Evolutionary conservation across 2,329 filamentous ascomycete species (phyloP).

Genomic region (Teratosphaeria nubilosa): DNA sequence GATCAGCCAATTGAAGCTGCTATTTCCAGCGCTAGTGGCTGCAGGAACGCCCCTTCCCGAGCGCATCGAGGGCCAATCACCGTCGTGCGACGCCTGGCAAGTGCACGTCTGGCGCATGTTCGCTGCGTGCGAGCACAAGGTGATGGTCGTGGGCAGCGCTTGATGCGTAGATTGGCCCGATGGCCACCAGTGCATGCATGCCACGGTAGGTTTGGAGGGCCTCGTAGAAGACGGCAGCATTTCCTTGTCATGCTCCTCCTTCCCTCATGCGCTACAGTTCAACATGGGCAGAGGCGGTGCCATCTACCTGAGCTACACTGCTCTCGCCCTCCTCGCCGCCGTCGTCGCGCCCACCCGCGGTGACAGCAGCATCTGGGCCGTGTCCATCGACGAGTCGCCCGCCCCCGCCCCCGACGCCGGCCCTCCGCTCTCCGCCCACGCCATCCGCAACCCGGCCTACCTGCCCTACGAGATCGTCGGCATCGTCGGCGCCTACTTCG

Average conservation of each 20-base stretch:
- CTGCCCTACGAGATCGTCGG: slow-evolving; percentile 75
- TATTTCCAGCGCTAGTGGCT: background rate
- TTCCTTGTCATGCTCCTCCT: background rate
- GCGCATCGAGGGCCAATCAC: background rate
- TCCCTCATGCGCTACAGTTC: background rate
- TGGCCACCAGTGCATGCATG: background rate
- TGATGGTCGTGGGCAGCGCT: background rate
- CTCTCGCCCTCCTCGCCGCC: slow-evolving; percentile 18
- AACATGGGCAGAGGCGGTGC: slow-evolving; percentile 16
- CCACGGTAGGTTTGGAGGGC: background rate
- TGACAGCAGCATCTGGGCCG: slow-evolving; percentile 22
- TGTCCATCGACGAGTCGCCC: slow-evolving; percentile 45
- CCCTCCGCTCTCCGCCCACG: slow-evolving; percentile 48
- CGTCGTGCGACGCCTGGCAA: background rate
- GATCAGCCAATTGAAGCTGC: too few species aligned
- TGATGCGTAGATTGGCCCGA: background rate
- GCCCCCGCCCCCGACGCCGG: slow-evolving; percentile 52
- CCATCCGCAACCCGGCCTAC: slow-evolving; percentile 51
- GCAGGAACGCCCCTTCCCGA: background rate
- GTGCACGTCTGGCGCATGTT: background rate
- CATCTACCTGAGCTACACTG: slow-evolving; percentile 19
- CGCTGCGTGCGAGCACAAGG: background rate
- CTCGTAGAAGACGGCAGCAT: background rate
- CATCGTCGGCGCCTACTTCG: slow-evolving; percentile 72
- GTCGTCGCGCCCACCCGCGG: slow-evolving; percentile 6